Percentiles rank a stretch among this genome's conserved stretches.
Conservation (phyloP, 768 basidiomycete species). For the Rossbeevera mucosa region DNA sequence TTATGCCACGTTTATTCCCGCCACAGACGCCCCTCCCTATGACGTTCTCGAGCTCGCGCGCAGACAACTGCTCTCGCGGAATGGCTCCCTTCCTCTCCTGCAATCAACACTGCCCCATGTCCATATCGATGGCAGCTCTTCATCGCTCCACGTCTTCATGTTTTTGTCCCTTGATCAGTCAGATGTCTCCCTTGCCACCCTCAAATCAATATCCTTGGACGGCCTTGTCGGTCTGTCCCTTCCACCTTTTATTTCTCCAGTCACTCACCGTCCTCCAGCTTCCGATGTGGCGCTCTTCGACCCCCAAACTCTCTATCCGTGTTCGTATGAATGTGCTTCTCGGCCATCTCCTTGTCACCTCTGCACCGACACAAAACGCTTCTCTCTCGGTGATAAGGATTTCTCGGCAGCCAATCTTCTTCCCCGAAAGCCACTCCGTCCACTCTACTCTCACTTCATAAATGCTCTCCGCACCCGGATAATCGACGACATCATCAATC, state of each 20-base stretch:
- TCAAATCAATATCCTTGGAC: slow-evolving; percentile 43
- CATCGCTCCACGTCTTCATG: slow-evolving; percentile 56
- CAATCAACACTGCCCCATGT: slow-evolving; percentile 51
- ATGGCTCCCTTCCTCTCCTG: slow-evolving; percentile 36
- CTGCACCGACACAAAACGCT: slow-evolving; percentile 29
- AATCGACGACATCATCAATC: slow-evolving; percentile 48
- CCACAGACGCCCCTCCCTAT: slow-evolving; percentile 22
- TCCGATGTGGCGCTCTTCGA: slow-evolving; percentile 41
- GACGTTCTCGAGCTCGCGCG: slow-evolving; percentile 56
- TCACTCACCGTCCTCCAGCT: slow-evolving; percentile 31
- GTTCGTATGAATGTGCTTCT: slow-evolving; percentile 44
- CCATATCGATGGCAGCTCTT: slow-evolving; percentile 39
- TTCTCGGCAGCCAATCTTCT: slow-evolving; percentile 37
- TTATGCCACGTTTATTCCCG: slow-evolving; percentile 42
- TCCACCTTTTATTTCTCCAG: slow-evolving; percentile 1
- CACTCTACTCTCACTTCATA: slow-evolving; percentile 45
- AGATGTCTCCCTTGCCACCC: slow-evolving; percentile 27
- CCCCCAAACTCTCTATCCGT: slow-evolving; percentile 50
- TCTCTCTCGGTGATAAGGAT: slow-evolving; percentile 15
- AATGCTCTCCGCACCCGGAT: slow-evolving; percentile 55
- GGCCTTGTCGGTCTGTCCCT: slow-evolving; percentile 43
- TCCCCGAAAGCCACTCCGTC: slow-evolving; percentile 43
- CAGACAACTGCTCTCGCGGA: slow-evolving; percentile 40
- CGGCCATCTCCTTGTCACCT: slow-evolving; percentile 36
- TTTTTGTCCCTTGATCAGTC: slow-evolving; percentile 37